These are phyloP conservation scores for Uronychia binucleata DNA, from an alignment of 73 alveolate genomes.

Conservation along the genomic window DNA sequence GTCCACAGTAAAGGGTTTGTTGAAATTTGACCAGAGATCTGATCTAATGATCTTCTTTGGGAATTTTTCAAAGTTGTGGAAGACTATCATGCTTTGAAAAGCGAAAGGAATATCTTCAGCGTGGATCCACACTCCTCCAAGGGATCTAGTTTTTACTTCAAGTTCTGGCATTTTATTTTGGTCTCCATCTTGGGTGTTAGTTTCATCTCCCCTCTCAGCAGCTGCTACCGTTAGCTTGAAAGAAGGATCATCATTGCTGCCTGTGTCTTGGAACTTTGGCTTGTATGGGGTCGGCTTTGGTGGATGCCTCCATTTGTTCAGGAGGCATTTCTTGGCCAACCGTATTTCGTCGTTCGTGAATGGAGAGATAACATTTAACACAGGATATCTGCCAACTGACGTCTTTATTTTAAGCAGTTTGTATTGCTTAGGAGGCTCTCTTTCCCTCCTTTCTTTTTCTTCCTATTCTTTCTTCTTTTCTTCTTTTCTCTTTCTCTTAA, in stretches of 20 bases:
- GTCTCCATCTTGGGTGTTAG: neutral
- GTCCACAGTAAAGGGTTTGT: slow-evolving; percentile 45
- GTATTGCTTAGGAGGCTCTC: slow-evolving; percentile 70
- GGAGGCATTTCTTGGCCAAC: slow-evolving; percentile 72
- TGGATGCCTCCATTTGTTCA: slow-evolving; percentile 66
- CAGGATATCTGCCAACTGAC: slow-evolving; percentile 67
- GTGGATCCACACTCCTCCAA: slow-evolving; percentile 90
- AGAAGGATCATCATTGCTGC: neutral
- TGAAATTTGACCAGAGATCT: slow-evolving; percentile 59
- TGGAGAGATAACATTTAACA: slow-evolving; percentile 55
- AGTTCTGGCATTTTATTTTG: slow-evolving; percentile 19
- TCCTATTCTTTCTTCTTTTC: slow-evolving; percentile 55
- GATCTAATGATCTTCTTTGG: slow-evolving; percentile 30
- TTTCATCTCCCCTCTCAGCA: neutral
- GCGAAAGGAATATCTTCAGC: slow-evolving; percentile 73
- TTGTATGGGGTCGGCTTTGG: slow-evolving; percentile 25
- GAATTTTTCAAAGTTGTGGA: slow-evolving; percentile 71
- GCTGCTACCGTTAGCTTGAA: neutral
- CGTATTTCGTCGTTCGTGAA: slow-evolving; percentile 77
- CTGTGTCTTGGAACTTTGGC: neutral
- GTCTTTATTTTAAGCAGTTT: slow-evolving; percentile 67
- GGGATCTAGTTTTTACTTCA: slow-evolving; percentile 79
- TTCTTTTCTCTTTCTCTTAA: slow-evolving; percentile 49
- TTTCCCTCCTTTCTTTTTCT: slow-evolving; percentile 67
- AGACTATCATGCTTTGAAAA: slow-evolving; percentile 65